Percentiles rank a stretch among this genome's conserved stretches.
Conservation (phyloP, 805 yeast genomes). For the Candida maris region DNA sequence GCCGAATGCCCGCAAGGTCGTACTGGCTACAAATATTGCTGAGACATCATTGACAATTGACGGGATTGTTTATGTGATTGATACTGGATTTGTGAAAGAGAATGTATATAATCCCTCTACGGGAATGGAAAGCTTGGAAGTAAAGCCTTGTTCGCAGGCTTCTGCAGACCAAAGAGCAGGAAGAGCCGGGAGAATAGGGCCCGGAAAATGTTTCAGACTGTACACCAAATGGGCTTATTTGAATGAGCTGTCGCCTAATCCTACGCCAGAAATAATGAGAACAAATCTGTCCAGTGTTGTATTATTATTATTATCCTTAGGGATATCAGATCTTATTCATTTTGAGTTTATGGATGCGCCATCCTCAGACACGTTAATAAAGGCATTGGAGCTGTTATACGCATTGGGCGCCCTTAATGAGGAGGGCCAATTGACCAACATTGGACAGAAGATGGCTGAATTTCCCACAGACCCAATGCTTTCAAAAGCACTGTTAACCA, state of each 20-base stretch:
- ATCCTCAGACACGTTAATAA: constrained; percentile 62
- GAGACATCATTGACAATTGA: constrained; percentile 95
- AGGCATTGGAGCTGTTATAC: constrained; percentile 77
- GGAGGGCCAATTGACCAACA: constrained; percentile 68
- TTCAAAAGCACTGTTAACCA: constrained; percentile 67
- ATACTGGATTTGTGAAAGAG: constrained; percentile 92
- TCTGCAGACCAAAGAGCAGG: constrained; percentile 97
- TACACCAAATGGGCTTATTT: constrained; percentile 81
- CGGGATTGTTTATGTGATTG: constrained; percentile 92
- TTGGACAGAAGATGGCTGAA: constrained; percentile 84
- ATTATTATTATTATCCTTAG: constrained; percentile 72
- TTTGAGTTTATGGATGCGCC: constrained; percentile 95
- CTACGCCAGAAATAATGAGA: constrained; percentile 90
- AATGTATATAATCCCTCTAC: constrained; percentile 83
- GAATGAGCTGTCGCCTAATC: constrained; percentile 71
- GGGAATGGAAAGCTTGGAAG: constrained; percentile 84
- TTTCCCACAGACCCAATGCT: constrained; percentile 91
- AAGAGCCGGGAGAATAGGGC: constrained; percentile 96
- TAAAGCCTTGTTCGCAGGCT: constrained; percentile 88
- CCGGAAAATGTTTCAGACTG: constrained; percentile 89
- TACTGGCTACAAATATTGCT: constrained; percentile 93
- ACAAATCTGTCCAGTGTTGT: constrained; percentile 77
- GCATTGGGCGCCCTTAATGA: constrained; percentile 83
- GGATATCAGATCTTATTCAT: constrained; percentile 73
- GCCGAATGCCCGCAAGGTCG: constrained; percentile 71